Conservation (phyloP, 78 protist genomes). For the Anaeramoeba flamelloides region DNA sequence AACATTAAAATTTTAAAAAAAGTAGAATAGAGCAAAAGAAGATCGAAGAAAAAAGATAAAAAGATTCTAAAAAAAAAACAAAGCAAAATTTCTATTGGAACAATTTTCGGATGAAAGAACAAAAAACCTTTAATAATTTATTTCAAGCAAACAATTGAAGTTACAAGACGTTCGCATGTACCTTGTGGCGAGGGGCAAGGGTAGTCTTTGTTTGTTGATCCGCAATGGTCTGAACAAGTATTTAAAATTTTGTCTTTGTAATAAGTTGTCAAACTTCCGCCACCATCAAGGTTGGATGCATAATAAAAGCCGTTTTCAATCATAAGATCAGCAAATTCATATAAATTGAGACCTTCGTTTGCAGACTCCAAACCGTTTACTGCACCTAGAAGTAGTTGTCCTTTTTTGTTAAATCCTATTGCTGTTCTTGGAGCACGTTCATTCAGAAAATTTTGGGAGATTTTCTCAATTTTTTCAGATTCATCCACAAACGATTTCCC, state of each 20-base stretch:
- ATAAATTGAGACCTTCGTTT: not conserved
- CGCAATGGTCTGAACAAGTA: not conserved
- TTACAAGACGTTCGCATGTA: not conserved
- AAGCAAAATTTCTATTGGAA: no score
- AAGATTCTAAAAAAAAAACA: no score
- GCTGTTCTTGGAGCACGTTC: not conserved
- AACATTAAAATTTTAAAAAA: no score
- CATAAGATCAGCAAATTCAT: not conserved
- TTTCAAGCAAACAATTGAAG: not conserved
- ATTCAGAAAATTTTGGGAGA: not conserved
- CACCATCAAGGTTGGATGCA: not conserved
- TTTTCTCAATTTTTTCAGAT: not conserved
- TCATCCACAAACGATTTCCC: not conserved
- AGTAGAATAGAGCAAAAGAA: no score
- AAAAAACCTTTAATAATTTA: no score
- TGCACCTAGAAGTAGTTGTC: not conserved
- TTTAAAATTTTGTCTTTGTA: not conserved
- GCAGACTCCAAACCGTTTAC: not conserved
- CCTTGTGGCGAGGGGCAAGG: not conserved
- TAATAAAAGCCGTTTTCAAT: not conserved
- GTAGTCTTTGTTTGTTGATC: not conserved
- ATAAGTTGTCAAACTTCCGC: not conserved
- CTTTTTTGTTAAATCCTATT: not conserved
- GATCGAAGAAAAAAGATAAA: no score
- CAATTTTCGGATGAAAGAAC: no score